These are phyloP conservation scores for Rhodosporidiobolus odoratus DNA, from an alignment of 768 basidiomycete genomes.

Conservation along the genomic window DNA sequence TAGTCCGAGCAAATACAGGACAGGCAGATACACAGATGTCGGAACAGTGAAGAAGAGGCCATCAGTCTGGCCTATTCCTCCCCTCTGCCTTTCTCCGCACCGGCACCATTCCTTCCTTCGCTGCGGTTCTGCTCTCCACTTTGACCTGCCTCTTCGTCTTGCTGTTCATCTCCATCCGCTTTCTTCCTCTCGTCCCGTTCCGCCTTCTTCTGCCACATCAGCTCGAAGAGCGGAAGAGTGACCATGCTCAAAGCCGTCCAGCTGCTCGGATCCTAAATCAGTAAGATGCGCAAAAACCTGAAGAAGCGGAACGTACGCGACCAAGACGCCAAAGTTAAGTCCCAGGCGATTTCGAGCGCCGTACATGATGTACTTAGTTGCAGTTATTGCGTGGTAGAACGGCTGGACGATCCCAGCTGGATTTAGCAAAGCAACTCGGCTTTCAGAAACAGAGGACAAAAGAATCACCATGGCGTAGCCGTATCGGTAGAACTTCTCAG, in stretches of 20 bases:
- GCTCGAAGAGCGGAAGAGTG: slow-evolving; percentile 4
- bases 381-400: slow-evolving; percentile 31
- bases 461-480: slow-evolving; percentile 31
- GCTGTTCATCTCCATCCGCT: background rate
- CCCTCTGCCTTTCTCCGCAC: too few relatives aligned
- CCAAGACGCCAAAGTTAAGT: slow-evolving; percentile 44
- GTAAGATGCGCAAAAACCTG: background rate
- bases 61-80: too few relatives aligned
- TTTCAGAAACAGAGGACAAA: slow-evolving; percentile 13
- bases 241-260: slow-evolving; percentile 5
- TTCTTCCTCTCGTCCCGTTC: slow-evolving; percentile 15
- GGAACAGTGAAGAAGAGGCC: too few relatives aligned
- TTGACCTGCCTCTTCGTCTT: background rate
- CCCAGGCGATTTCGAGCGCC: slow-evolving; percentile 39
- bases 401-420: slow-evolving; percentile 1
- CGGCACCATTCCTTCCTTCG: too few relatives aligned
- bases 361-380: slow-evolving; percentile 45
- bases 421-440: background rate
- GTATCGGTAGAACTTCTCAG: slow-evolving; percentile 44
- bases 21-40: too few relatives aligned
- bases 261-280: background rate
- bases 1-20: too few relatives aligned
- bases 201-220: slow-evolving; percentile 5
- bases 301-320: background rate
- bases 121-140: background rate